Evolutionary conservation across 257 asterid species (phyloP).

Genomic region (Jaltomata sinuosa): DNA sequence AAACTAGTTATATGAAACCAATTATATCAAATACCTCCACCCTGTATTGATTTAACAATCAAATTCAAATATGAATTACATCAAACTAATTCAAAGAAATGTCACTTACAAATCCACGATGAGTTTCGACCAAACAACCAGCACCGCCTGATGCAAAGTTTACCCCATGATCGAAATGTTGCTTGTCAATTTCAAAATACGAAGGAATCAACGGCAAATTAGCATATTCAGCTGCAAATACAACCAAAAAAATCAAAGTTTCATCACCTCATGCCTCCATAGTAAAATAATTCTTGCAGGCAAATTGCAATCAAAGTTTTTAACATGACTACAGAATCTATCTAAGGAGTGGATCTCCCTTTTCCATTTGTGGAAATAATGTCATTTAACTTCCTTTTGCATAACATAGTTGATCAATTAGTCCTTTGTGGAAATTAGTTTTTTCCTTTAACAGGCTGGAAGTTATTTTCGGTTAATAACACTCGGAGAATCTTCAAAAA

Average conservation of each 20-base stretch:
- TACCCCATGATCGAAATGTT: background rate
- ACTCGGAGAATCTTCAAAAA: background rate
- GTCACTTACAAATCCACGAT: background rate
- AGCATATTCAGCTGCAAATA: conserved; percentile 1
- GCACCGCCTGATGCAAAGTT: conserved; percentile 2
- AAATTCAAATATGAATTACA: background rate
- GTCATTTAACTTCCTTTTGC: background rate
- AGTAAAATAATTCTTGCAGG: background rate
- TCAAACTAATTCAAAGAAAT: background rate
- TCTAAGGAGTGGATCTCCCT: background rate
- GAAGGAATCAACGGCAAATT: background rate
- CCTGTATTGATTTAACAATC: background rate
- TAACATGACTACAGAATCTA: background rate
- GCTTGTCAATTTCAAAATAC: background rate
- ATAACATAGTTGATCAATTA: background rate
- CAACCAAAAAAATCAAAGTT: background rate
- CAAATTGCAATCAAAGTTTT: background rate
- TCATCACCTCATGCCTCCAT: background rate
- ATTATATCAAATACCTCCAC: background rate
- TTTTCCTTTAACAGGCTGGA: too few species aligned
- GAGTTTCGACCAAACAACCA: background rate
- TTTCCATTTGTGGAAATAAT: background rate
- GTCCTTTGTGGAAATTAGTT: background rate
- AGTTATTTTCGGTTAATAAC: background rate
- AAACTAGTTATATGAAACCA: background rate